phyloP scores from a whole-genome alignment of 2,329 filamentous ascomycete species.

The Camptophora hylomeconis region DNA sequence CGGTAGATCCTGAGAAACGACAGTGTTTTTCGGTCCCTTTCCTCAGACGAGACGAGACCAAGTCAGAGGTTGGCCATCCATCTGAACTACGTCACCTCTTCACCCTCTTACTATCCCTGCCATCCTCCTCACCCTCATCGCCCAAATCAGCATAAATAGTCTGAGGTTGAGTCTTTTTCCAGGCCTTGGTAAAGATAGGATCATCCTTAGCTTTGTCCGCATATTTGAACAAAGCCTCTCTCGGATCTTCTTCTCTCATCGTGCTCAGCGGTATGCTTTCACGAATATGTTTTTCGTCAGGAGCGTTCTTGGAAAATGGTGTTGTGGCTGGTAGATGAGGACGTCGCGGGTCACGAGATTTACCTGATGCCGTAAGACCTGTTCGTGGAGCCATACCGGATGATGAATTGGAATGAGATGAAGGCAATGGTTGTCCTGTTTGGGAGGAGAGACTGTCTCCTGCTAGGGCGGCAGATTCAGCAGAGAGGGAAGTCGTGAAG shows the following conservation, averaged over 20 bases:
- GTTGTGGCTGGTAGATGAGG: slow-evolving; percentile 77
- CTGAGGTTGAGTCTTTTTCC: slow-evolving; percentile 81
- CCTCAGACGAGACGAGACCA: too few species aligned
- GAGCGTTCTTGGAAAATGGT: slow-evolving; percentile 80
- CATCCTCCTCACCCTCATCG: slow-evolving; percentile 61
- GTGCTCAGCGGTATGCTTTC: slow-evolving; percentile 78
- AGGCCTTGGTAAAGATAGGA: slow-evolving; percentile 87
- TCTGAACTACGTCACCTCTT: slow-evolving; percentile 19
- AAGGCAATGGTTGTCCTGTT: slow-evolving; percentile 43
- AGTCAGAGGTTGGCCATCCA: too few species aligned
- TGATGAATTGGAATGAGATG: slow-evolving; percentile 27
- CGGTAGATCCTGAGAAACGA: too few species aligned
- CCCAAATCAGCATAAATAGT: slow-evolving; percentile 83
- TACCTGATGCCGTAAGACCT: slow-evolving; percentile 66
- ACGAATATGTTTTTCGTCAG: slow-evolving; percentile 78
- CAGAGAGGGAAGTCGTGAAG: slow-evolving; percentile 63
- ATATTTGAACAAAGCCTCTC: slow-evolving; percentile 89
- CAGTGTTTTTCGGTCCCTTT: too few species aligned
- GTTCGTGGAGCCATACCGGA: slow-evolving; percentile 49
- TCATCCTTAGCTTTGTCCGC: slow-evolving; percentile 86
- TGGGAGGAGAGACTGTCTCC: slow-evolving; percentile 73
- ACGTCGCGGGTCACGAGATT: slow-evolving; percentile 63
- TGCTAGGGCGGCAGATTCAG: slow-evolving; percentile 55
- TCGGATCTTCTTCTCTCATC: slow-evolving; percentile 92
- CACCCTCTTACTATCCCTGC: slow-evolving; percentile 50